A percentile compares a stretch with the other conserved stretches of the same genome.
These are phyloP conservation scores for Fagus crenata DNA, from an alignment of 306 rosid species.

Conservation along the genomic window DNA sequence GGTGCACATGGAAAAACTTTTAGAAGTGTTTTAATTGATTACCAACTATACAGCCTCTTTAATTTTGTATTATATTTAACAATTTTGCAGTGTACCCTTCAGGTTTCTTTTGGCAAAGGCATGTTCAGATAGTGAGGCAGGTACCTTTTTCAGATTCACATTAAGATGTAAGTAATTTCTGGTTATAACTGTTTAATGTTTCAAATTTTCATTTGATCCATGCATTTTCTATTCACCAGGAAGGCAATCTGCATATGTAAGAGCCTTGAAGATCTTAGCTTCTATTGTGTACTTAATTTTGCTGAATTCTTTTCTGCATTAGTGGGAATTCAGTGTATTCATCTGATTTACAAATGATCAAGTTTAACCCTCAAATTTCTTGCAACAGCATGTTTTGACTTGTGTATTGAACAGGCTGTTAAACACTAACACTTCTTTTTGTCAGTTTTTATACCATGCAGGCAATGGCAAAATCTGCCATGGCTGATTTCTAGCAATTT, in stretches of 20 bases:
- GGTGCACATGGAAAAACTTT: no score
- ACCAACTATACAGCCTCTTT: not conserved
- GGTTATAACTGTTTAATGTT: not conserved
- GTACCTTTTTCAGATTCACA: slow-evolving; percentile 13
- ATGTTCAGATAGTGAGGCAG: slow-evolving; percentile 10
- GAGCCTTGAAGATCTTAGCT: not conserved
- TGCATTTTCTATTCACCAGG: slow-evolving; percentile 3
- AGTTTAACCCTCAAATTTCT: not conserved
- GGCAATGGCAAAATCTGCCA: slow-evolving; percentile 6
- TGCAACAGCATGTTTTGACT: not conserved
- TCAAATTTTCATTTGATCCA: not conserved
- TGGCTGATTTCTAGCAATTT: slow-evolving; percentile 9
- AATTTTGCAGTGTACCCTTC: slow-evolving; percentile 11
- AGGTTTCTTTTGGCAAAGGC: slow-evolving; percentile 17
- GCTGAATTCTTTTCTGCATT: not conserved
- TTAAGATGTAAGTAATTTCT: slow-evolving; percentile 16
- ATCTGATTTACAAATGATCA: not conserved
- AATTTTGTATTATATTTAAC: not conserved
- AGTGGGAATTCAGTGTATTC: not conserved
- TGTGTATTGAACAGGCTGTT: not conserved
- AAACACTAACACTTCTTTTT: slow-evolving; percentile 4
- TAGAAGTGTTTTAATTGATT: not conserved
- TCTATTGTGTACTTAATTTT: not conserved
- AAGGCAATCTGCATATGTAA: not conserved
- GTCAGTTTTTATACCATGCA: slow-evolving; percentile 14